Evolutionary conservation across 768 basidiomycete genomes (phyloP), one percentile per base, ranked within the genome.

Genomic region (Tulasnella calospora): DNA sequence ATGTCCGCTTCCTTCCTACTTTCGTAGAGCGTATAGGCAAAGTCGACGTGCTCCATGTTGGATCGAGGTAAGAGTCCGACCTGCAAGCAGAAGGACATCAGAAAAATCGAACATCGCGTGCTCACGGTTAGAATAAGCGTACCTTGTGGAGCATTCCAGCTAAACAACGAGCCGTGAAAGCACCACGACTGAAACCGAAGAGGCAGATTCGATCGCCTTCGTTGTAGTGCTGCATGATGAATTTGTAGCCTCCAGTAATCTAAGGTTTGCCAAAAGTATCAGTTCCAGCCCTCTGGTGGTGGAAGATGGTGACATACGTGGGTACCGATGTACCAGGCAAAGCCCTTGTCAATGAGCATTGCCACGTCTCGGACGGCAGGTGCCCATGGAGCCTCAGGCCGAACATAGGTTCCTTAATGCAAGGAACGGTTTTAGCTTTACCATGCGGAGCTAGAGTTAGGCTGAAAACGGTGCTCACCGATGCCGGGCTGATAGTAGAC

Each of bases 111-210:
- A 5, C 30, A 21, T 74, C 8, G n/a, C 5, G 41, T 1, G n/a
- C 3, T 47, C 8, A 57, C 27, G 44, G 6, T 41, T 3, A 8
- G 8, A 21, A 23, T 23, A 27, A 30, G 36, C 41, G 23, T 67
- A 21, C 23, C 35, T 40, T 44, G 17, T 27, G 40, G 35, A 80
- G 10, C 3, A 89, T 87, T 86, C 92, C 93, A 84, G 91, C 94
- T n/a, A 80, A 71, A 33, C 94, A 85, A 75, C 94, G 88, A 21
- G 87, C 88, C 12, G 91, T 91, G 81, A 89, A 93, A 3, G 88
- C 88, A 21, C 90, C 90, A 38, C 94, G 88, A 70, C 93, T 94
- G 82, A 95, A 96, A 0, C 94, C 93, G 90, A 94, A 94, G 3
- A 95, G 86, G 82, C 88, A 93, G 4, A 95, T 92, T 80, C 89